A percentile compares a stretch with the other conserved stretches of the same genome.
These are phyloP conservation scores for Cenococcum geophilum DNA, from an alignment of 495 filamentous ascomycete genomes.

Conservation along the genomic window DNA sequence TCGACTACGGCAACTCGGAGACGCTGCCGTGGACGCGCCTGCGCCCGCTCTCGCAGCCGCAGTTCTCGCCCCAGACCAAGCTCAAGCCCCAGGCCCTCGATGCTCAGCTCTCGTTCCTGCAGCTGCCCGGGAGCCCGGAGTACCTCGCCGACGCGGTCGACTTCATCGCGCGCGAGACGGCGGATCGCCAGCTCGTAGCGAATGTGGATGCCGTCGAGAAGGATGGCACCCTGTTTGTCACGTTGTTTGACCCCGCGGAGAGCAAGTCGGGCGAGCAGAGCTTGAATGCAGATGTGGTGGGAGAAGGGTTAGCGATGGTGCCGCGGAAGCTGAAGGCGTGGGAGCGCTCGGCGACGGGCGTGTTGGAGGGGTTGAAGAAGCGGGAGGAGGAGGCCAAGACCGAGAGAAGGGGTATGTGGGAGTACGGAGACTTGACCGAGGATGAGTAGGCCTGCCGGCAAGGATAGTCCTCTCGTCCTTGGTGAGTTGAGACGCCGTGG, in stretches of 20 bases:
- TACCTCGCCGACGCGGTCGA: conserved; percentile 73
- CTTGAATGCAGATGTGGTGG: conserved; percentile 77
- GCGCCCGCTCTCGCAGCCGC: conserved; percentile 66
- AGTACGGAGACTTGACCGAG: conserved; percentile 93
- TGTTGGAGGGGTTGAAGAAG: conserved; percentile 59
- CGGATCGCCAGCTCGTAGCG: conserved; percentile 67
- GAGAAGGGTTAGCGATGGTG: conserved; percentile 82
- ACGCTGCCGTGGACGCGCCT: conserved; percentile 74
- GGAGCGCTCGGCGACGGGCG: conserved; percentile 69
- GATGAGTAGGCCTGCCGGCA: conserved; percentile 48
- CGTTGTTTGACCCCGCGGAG: conserved; percentile 72
- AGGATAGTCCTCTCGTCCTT: too few relatives aligned
- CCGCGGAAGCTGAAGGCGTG: conserved; percentile 81
- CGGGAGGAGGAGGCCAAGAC: conserved; percentile 70
- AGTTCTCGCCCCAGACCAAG: conserved; percentile 65
- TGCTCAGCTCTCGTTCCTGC: conserved; percentile 78
- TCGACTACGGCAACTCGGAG: conserved; percentile 96
- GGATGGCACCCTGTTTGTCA: conserved; percentile 72
- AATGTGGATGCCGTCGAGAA: conserved; percentile 76
- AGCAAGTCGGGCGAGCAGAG: conserved; percentile 55
- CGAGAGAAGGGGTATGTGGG: conserved; percentile 82
- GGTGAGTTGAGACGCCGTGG: too few relatives aligned
- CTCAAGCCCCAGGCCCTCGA: conserved; percentile 83
- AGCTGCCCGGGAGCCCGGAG: conserved; percentile 70
- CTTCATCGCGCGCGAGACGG: conserved; percentile 62